A percentile compares a stretch with the other conserved stretches of the same genome.
Conservation (phyloP, 148 eudicot species). For the Salicornia ramosissima region DNA sequence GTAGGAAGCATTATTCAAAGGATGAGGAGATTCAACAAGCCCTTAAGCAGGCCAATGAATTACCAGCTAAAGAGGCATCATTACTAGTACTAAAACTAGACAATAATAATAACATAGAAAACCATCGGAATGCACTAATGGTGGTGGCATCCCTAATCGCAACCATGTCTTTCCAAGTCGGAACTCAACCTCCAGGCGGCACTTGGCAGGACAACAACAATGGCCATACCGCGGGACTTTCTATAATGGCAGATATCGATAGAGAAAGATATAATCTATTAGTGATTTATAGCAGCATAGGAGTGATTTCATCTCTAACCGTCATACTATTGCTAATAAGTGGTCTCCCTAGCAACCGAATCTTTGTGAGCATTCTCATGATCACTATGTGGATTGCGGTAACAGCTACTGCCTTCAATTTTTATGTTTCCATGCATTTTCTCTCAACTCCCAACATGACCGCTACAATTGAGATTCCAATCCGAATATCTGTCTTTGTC, state of each 20-base stretch:
- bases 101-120: conserved; percentile 15
- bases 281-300: background rate
- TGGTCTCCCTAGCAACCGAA: background rate
- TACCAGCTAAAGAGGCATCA: conserved; percentile 11
- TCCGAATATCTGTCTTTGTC: no score
- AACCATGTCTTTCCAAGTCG: conserved; percentile 36
- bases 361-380: background rate
- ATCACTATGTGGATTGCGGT: background rate
- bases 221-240: background rate
- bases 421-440: no score
- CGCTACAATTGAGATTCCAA: no score
- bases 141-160: conserved; percentile 33
- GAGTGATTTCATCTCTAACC: background rate
- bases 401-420: background rate
- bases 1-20: background rate
- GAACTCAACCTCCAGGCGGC: conserved; percentile 37
- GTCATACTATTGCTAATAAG: background rate
- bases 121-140: conserved; percentile 24
- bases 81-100: background rate
- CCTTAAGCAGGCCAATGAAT: conserved; percentile 11
- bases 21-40: background rate
- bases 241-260: background rate
- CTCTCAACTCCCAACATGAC: no score
- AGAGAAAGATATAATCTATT: background rate
- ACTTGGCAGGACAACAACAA: conserved; percentile 25